Conservation (phyloP, 1,284 basidiomycete genomes). For the Nidula niveotomentosa region DNA sequence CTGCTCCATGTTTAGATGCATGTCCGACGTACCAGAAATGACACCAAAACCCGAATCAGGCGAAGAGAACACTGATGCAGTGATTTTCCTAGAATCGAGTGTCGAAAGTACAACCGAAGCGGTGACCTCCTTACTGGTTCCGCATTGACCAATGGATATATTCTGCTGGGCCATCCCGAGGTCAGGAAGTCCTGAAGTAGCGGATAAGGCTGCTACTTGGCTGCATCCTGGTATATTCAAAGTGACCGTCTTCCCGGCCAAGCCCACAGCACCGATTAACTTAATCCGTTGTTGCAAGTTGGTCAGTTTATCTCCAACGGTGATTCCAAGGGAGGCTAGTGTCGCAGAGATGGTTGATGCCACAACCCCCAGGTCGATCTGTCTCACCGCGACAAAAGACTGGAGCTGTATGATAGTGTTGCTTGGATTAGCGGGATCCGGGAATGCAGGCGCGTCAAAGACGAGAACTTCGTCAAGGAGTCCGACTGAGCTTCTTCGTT, state of each 20-base stretch:
- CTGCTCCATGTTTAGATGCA: background rate
- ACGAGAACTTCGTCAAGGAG: slow-evolving; percentile 28
- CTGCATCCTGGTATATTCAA: slow-evolving; percentile 29
- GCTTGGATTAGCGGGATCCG: slow-evolving; percentile 25
- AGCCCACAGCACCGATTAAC: slow-evolving; percentile 29
- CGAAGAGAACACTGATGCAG: slow-evolving; percentile 32
- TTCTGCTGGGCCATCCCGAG: slow-evolving; percentile 29
- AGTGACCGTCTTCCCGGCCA: slow-evolving; percentile 26
- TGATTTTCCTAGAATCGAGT: slow-evolving; percentile 20
- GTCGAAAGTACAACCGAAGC: slow-evolving; percentile 18
- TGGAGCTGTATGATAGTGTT: slow-evolving; percentile 28
- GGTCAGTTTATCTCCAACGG: slow-evolving; percentile 23
- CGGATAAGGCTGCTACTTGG: slow-evolving; percentile 14
- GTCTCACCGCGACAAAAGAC: slow-evolving; percentile 32
- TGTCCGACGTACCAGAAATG: slow-evolving; percentile 31
- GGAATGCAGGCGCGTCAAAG: slow-evolving; percentile 36
- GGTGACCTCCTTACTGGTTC: slow-evolving; percentile 9
- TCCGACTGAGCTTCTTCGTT: background rate
- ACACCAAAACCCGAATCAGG: slow-evolving; percentile 35
- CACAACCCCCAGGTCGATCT: slow-evolving; percentile 21
- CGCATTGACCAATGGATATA: slow-evolving; percentile 28
- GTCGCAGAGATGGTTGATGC: slow-evolving; percentile 14
- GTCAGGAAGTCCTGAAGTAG: slow-evolving; percentile 24
- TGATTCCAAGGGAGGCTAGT: slow-evolving; percentile 25
- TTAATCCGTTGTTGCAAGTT: slow-evolving; percentile 26